Conservation (phyloP, 352 stramenopile species). For the Phytophthora cactorum region DNA sequence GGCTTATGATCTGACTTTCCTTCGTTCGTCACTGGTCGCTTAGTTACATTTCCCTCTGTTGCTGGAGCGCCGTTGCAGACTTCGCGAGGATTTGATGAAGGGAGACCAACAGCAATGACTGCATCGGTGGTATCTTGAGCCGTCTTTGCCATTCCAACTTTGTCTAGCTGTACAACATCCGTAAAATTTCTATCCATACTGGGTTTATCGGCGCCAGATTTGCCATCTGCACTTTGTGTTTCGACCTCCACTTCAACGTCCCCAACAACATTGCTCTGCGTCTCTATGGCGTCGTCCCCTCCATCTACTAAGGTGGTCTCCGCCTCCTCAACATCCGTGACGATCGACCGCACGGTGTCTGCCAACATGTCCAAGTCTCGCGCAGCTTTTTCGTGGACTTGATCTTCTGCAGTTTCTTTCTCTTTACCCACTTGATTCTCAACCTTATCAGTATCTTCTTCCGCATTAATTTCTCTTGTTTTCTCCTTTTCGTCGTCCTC, state of each 20-base stretch:
- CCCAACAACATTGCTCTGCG: not conserved
- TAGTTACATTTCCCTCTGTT: not conserved
- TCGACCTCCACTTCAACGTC: not conserved
- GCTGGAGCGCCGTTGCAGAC: not conserved
- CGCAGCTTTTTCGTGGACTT: constrained; percentile 19
- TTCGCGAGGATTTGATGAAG: not conserved
- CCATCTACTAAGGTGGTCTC: not conserved
- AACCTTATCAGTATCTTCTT: not conserved
- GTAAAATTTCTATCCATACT: not conserved
- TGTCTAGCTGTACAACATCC: not conserved
- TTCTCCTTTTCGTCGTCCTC: constrained; percentile 18
- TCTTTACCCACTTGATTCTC: not conserved
- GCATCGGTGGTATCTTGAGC: not conserved
- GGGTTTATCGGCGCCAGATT: not conserved
- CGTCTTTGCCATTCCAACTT: too few relatives aligned
- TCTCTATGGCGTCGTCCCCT: not conserved
- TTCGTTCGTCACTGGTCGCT: not conserved
- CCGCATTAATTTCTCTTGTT: not conserved
- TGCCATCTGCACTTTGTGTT: not conserved
- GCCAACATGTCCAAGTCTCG: constrained; percentile 65
- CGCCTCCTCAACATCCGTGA: constrained; percentile 36
- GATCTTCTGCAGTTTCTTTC: not conserved
- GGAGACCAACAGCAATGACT: not conserved
- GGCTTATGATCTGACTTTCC: not conserved
- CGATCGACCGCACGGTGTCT: constrained; percentile 64